Conservation (phyloP, 2,329 filamentous ascomycete species). For the Trichoderma gracile region DNA sequence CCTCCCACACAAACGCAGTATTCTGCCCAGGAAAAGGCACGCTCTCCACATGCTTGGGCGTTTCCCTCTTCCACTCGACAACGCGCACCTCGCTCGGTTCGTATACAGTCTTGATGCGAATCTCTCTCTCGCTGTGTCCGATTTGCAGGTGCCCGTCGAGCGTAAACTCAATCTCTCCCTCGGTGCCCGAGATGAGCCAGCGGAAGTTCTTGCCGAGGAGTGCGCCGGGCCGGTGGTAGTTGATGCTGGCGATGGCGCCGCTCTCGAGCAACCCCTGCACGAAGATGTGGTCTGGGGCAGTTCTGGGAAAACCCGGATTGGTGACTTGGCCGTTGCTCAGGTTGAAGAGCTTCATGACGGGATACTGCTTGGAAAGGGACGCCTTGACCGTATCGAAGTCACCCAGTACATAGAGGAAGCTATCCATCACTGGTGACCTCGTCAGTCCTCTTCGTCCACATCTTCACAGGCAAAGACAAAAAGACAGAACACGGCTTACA, state of each 20-base stretch:
- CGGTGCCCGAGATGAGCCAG: slow-evolving; percentile 42
- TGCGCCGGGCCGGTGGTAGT: slow-evolving; percentile 30
- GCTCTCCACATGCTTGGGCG: slow-evolving; percentile 84
- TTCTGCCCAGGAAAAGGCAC: slow-evolving; percentile 54
- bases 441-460: background rate
- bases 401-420: slow-evolving; percentile 20
- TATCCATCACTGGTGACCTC: slow-evolving; percentile 28
- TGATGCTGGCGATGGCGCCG: slow-evolving; percentile 37
- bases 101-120: slow-evolving; percentile 27
- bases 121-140: background rate
- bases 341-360: slow-evolving; percentile 31
- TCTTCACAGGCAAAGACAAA: no score
- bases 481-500: slow-evolving; percentile 7
- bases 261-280: slow-evolving; percentile 38
- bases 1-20: slow-evolving; percentile 22
- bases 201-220: slow-evolving; percentile 31
- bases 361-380: slow-evolving; percentile 33
- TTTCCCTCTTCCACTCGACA: slow-evolving; percentile 34
- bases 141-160: slow-evolving; percentile 38
- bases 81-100: slow-evolving; percentile 35
- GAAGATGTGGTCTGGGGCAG: slow-evolving; percentile 39
- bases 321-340: slow-evolving; percentile 30
- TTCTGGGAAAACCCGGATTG: slow-evolving; percentile 32
- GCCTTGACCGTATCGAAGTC: slow-evolving; percentile 26
- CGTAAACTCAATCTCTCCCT: slow-evolving; percentile 38